Evolutionary conservation across 345 rosid species (phyloP).

Genomic region (Linum usitatissimum): DNA sequence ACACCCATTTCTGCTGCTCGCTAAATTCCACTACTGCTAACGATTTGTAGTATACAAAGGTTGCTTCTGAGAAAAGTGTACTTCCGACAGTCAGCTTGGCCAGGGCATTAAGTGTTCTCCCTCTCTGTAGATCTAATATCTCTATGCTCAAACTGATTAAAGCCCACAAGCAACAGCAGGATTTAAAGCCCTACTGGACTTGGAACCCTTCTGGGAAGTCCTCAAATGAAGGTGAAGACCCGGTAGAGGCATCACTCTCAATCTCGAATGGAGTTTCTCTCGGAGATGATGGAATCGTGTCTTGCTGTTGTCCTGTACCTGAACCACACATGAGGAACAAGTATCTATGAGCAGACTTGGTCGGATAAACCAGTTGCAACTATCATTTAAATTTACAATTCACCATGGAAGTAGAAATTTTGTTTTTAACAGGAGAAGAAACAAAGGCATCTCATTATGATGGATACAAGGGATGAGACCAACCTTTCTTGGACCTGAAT

Average conservation of each 20-base stretch:
- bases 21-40: too few relatives aligned
- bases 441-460: too few relatives aligned
- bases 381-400: background rate
- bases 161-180: too few relatives aligned
- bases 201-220: conserved; percentile 47
- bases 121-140: too few relatives aligned
- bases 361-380: background rate
- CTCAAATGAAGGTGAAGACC: conserved; percentile 54
- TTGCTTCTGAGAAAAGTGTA: too few relatives aligned
- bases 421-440: background rate
- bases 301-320: conserved; percentile 73
- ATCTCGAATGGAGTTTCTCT: conserved; percentile 55
- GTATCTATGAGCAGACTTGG: background rate
- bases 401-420: background rate
- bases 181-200: background rate
- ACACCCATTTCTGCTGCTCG: too few relatives aligned
- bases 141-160: too few relatives aligned
- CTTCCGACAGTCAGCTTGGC: too few relatives aligned
- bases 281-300: conserved; percentile 73
- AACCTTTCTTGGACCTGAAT: conserved; percentile 71
- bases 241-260: conserved; percentile 70
- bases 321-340: conserved; percentile 8
- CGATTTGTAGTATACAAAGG: too few relatives aligned
- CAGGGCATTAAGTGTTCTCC: too few relatives aligned
- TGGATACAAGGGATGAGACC: conserved; percentile 1